A percentile compares a stretch with the other conserved stretches of the same genome.
Evolutionary conservation across 139 green algal genomes (phyloP).

Genomic region (Desmodesmus armatus): DNA sequence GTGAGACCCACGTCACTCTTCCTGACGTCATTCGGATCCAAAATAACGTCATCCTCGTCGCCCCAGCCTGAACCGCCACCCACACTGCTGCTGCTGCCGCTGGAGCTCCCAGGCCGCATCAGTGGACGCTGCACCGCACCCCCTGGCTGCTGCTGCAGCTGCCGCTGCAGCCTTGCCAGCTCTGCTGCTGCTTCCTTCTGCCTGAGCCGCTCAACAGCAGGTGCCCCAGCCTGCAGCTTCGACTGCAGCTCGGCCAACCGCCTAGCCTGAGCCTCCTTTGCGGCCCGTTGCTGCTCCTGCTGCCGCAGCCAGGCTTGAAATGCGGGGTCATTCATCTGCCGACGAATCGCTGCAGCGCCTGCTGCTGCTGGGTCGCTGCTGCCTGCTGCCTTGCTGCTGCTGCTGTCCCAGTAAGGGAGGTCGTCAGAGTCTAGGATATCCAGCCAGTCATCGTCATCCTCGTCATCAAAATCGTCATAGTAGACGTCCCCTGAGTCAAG

Average conservation of each 20-base stretch:
- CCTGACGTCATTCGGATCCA: neutral
- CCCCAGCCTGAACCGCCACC: too few species aligned
- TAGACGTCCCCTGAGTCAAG: neutral
- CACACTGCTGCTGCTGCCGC: too few species aligned
- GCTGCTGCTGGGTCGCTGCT: conserved; percentile 32
- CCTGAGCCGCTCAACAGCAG: neutral
- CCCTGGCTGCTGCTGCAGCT: neutral
- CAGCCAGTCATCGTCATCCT: neutral
- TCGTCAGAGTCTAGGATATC: neutral
- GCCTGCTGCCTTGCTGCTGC: conserved; percentile 4
- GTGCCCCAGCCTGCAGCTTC: conserved; percentile 19
- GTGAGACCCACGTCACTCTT: conserved; percentile 22
- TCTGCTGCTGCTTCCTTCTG: neutral
- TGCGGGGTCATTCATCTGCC: neutral
- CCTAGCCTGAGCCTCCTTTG: too few species aligned
- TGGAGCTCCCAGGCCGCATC: too few species aligned
- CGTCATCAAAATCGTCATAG: neutral
- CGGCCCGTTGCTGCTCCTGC: conserved; percentile 5
- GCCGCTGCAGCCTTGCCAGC: neutral
- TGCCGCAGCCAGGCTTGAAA: conserved; percentile 23
- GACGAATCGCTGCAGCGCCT: neutral
- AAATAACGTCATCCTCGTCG: neutral
- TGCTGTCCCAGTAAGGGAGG: neutral
- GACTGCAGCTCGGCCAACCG: too few species aligned
- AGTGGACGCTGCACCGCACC: neutral